Conservation (phyloP, 2,329 filamentous ascomycete species). For the Pseudogymnoascus verrucosus region DNA sequence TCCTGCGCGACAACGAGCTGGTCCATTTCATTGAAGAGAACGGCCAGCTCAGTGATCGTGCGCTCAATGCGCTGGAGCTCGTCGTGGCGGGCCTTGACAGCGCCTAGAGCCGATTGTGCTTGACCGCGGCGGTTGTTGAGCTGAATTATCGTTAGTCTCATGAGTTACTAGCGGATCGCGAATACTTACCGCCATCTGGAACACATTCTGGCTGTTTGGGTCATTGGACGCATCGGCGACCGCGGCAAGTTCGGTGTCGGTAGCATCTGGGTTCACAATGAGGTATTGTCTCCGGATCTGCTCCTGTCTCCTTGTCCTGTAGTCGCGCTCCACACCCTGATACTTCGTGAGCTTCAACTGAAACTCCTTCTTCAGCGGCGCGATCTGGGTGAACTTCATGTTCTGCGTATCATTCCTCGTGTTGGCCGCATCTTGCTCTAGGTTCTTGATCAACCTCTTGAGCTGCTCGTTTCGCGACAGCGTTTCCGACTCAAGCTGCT, state of each 20-base stretch:
- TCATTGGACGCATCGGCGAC: constrained; percentile 62
- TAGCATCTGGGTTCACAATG: constrained; percentile 76
- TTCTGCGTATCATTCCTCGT: constrained; percentile 51
- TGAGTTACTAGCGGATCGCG: constrained; percentile 3
- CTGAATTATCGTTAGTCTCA: constrained; percentile 4
- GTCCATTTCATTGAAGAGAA: constrained; percentile 67
- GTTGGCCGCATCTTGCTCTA: constrained; percentile 62
- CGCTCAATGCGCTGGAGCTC: constrained; percentile 75
- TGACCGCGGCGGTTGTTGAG: constrained; percentile 61
- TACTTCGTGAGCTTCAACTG: constrained; percentile 64
- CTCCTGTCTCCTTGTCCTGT: constrained; percentile 63
- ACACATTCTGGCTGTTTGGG: constrained; percentile 72
- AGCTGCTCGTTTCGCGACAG: constrained; percentile 67
- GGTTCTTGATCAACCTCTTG: constrained; percentile 68
- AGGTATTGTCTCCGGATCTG: constrained; percentile 74
- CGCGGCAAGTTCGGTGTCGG: constrained; percentile 60
- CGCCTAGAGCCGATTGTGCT: constrained; percentile 64
- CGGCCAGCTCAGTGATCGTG: constrained; percentile 61
- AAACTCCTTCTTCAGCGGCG: constrained; percentile 64
- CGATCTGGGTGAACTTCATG: constrained; percentile 65
- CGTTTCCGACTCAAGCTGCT: constrained; percentile 61
- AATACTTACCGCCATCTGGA: constrained; percentile 66
- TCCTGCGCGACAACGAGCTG: constrained; percentile 69
- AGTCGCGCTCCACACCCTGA: constrained; percentile 62
- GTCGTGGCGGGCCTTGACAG: constrained; percentile 74